Base-by-base conservation (phyloP, 2,329 filamentous ascomycete genomes). In the Xylaria sp. region DNA sequence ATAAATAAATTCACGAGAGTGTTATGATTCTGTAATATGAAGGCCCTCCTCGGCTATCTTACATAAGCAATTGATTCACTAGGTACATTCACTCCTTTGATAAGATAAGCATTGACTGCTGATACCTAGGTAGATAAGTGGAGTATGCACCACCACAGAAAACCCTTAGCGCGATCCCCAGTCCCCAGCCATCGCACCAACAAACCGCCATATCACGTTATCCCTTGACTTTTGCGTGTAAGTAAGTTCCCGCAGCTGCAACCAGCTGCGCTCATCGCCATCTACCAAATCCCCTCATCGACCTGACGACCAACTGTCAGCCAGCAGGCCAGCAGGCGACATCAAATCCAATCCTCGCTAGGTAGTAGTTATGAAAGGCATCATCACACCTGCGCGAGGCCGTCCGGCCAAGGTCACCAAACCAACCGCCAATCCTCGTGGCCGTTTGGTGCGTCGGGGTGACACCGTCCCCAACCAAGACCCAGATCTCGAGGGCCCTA, bases 351-450 rank as follows among this genome's bases (percentile, higher is more conserved):
- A 42, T 44, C 29, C 55, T 35, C 32, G 18, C 27, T 54, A 32
- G 13, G 23, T 29, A 29, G 71, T 62, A 65, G 57, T 63, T 40
- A 81, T 81, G 79, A 80, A 79, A 68, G 79, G 78, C 70, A 76
- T 79, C 70, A 75, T 80, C 61, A 79, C 78, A 71, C 74, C 80
- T 57, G 69, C 74, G 67, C 81, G 81, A 64, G 80, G 76, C 72
- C 81, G 81, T 62, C 79, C 79, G 42, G 81, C 75, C 77, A 84
- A 83, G 76, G 82, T 85, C 74, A 81, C 80, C 61, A 86, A 85
- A 75, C 75, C 79, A 50, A 70, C 72, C 55, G 67, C 74, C 29
- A 69, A 73, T 48, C 74, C 75, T 53, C 74, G 74, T 54, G 75
- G 75, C 55, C 78, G 78, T 32, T 73, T 72, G 68, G 71, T 76